Evolutionary conservation across 768 basidiomycete species (phyloP).

Genomic region (Calocybe indica): DNA sequence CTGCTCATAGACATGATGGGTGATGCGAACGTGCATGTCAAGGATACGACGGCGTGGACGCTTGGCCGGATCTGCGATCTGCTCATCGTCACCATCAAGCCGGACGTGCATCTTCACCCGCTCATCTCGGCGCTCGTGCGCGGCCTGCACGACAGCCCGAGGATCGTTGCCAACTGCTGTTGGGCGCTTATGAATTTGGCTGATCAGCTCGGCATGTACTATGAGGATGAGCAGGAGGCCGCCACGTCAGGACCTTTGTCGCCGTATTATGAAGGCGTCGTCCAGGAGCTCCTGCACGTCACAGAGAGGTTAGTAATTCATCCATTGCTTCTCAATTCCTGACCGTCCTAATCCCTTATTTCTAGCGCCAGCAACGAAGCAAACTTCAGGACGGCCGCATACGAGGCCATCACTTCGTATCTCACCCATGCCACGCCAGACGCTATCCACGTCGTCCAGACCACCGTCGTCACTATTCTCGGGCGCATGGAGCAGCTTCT

Average conservation of each 20-base stretch:
- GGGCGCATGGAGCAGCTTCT: slow-evolving; percentile 87
- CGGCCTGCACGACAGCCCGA: slow-evolving; percentile 73
- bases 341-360: slow-evolving; percentile 8
- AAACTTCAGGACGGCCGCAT: slow-evolving; percentile 92
- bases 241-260: slow-evolving; percentile 59
- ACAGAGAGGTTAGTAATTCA: slow-evolving; percentile 69
- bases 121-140: slow-evolving; percentile 78
- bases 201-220: slow-evolving; percentile 71
- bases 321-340: not conserved
- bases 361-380: slow-evolving; percentile 76
- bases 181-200: slow-evolving; percentile 96
- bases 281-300: slow-evolving; percentile 76
- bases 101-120: slow-evolving; percentile 80
- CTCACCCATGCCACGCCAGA: slow-evolving; percentile 77
- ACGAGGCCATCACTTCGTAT: slow-evolving; percentile 90
- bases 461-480: slow-evolving; percentile 77
- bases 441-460: slow-evolving; percentile 74
- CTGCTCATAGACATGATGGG: slow-evolving; percentile 95
- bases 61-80: slow-evolving; percentile 92
- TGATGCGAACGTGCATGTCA: slow-evolving; percentile 79
- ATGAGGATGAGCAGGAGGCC: slow-evolving; percentile 56
- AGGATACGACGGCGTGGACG: slow-evolving; percentile 98
- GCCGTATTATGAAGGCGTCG: slow-evolving; percentile 84
- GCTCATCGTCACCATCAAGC: slow-evolving; percentile 79
- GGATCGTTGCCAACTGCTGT: slow-evolving; percentile 91